phyloP scores from a whole-genome alignment of 495 filamentous ascomycete genomes.

The Talaromyces ruber region DNA sequence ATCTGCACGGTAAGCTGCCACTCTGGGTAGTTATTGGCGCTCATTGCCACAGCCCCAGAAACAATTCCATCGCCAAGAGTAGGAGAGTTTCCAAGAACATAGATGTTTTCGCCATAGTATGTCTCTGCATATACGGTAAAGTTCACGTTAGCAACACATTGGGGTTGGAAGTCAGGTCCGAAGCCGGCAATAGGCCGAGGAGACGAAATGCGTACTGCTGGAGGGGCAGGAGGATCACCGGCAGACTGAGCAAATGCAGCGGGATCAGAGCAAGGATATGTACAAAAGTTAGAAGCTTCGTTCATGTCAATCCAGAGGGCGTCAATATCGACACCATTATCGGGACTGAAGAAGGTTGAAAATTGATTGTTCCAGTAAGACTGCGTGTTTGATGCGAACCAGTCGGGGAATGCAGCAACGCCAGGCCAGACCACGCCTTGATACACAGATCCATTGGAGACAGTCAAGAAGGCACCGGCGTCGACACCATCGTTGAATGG shows the following conservation, averaged over 20 bases:
- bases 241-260: constrained; percentile 39
- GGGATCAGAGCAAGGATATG: constrained; percentile 64
- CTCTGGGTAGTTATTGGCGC: constrained; percentile 45
- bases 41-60: constrained; percentile 38
- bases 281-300: constrained; percentile 65
- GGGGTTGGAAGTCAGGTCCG: constrained; percentile 61
- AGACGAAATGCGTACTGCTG: constrained; percentile 47
- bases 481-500: constrained; percentile 55
- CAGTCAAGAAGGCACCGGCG: constrained; percentile 56
- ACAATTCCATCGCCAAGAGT: constrained; percentile 50
- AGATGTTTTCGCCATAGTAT: constrained; percentile 48
- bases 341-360: constrained; percentile 53
- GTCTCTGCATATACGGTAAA: constrained; percentile 31
- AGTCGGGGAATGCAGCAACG: constrained; percentile 72
- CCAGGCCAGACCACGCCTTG: constrained; percentile 82
- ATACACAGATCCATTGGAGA: constrained; percentile 57
- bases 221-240: constrained; percentile 57
- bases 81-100: constrained; percentile 45
- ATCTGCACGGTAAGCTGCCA: constrained; percentile 48
- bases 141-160: constrained; percentile 9
- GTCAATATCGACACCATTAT: constrained; percentile 70
- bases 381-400: constrained; percentile 63
- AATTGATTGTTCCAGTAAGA: constrained; percentile 73
- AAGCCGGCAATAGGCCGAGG: constrained; percentile 64
- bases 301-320: constrained; percentile 88